These are phyloP conservation scores for Thalia dealbata DNA, from an alignment of 176 grass and related monocot genomes.

Conservation along the genomic window DNA sequence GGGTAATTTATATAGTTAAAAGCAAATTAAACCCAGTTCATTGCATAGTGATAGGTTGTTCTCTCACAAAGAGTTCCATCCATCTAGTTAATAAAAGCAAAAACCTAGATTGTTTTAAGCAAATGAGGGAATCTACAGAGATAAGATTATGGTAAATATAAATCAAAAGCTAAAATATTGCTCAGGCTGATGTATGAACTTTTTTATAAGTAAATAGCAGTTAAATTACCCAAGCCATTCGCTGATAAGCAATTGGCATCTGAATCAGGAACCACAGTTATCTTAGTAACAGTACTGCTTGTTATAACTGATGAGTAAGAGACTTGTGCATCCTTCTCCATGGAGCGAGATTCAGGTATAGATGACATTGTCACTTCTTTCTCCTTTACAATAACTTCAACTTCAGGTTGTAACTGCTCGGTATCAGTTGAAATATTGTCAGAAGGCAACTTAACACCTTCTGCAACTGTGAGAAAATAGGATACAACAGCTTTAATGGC, in stretches of 20 bases:
- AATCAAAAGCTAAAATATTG: neutral
- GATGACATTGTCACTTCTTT: conserved; percentile 1
- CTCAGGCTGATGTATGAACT: neutral
- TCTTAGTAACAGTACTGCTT: neutral
- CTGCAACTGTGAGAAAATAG: conserved; percentile 16
- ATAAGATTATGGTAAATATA: neutral
- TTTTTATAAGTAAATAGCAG: neutral
- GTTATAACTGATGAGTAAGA: neutral
- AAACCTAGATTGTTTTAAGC: too few species aligned
- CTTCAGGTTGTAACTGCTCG: neutral
- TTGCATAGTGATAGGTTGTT: too few species aligned
- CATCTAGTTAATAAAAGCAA: neutral
- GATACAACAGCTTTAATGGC: too few species aligned
- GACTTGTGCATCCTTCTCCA: neutral
- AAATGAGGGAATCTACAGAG: too few species aligned
- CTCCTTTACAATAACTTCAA: conserved; percentile 1
- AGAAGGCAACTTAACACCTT: neutral
- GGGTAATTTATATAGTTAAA: too few species aligned
- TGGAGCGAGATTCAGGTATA: conserved; percentile 3
- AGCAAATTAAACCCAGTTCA: too few species aligned
- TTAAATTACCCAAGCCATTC: neutral
- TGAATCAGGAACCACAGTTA: conserved; percentile 3
- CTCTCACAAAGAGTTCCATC: too few species aligned
- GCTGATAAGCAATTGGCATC: neutral
- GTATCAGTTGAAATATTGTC: neutral